Base-by-base conservation (phyloP, 805 yeast species). In the Myxozyma nipponensis region DNA sequence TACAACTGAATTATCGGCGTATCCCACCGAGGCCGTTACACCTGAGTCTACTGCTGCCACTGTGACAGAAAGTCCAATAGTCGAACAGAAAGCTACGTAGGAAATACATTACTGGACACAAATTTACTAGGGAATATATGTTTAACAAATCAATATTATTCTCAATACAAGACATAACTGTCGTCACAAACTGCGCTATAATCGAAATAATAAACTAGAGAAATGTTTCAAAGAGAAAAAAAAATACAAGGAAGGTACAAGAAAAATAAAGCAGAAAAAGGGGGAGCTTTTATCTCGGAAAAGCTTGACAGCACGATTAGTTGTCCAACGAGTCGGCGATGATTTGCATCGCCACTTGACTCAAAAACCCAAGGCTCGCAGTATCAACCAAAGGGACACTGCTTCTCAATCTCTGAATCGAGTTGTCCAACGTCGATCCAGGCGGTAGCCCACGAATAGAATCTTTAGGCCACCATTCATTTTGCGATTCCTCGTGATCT, bases 381-480 rank as follows among this genome's bases (percentile, higher is more conserved):
- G 39, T 26, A 39, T 51, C 48, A 18, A 52, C 40, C 43, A 44
- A 41, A 13, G 24, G 42, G 21, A 54, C 23, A 38, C 45, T 39
- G n/a, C 19, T n/a, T 15, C 23, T 13, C 37, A 54, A 28, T 21
- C 58, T 45, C 25, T 28, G 36, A 15, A 46, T 3, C 15, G 58
- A 54, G 25, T 47, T 47, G 23, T 40, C 22, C 21, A 45, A 15
- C 9, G 44, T 35, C 22, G 45, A 25, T 3, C 40, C 56, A 10
- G 28, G 26, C 9, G 58, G 57, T 15, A 52, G 22, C 4, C 56
- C 57, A 10, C 39, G 32, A 10, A 49, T 32, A 7, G 15, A 7
- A n/a, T 37, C 26, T 43, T 28, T 40, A 3, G 58, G 58, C 58
- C 58, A 54, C 57, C 57, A 52, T 19, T 13, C 21, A 13, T 6